These are phyloP conservation scores for Aegilops bicornis DNA, from an alignment of 176 grass and related monocot genomes.

Conservation along the genomic window DNA sequence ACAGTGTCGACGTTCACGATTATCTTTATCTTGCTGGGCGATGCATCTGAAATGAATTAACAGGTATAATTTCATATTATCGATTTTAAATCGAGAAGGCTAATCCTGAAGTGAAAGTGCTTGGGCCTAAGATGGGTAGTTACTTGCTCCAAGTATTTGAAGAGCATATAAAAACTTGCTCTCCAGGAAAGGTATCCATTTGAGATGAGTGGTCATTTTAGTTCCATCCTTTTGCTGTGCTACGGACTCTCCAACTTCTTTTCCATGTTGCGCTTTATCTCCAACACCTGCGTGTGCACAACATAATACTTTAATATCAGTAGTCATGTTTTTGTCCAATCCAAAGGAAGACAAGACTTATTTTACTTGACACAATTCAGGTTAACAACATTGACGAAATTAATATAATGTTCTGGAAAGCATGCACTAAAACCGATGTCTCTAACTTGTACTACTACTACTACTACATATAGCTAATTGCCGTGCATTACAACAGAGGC, in stretches of 20 bases:
- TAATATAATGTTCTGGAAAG: neutral
- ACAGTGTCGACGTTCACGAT: constrained; percentile 23
- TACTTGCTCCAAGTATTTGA: constrained; percentile 37
- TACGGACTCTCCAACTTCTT: neutral
- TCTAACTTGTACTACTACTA: neutral
- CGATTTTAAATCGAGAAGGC: neutral
- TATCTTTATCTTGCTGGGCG: constrained; percentile 21
- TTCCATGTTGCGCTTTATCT: neutral
- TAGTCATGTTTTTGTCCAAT: neutral
- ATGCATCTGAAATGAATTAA: constrained; percentile 20
- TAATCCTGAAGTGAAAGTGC: neutral
- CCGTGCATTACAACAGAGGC: no score
- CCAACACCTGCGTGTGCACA: neutral
- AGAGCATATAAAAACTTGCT: constrained; percentile 27
- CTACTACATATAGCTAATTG: neutral
- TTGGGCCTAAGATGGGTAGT: neutral
- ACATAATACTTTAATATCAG: neutral
- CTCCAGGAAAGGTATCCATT: constrained; percentile 35
- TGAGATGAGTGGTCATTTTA: neutral
- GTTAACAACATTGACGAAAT: neutral
- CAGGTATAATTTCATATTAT: neutral
- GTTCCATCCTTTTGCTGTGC: neutral
- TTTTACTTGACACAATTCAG: neutral
- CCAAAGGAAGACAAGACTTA: neutral
- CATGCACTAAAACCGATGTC: neutral